phyloP scores from a whole-genome alignment of 495 filamentous ascomycete genomes.

The Tetracladium marchalianum region DNA sequence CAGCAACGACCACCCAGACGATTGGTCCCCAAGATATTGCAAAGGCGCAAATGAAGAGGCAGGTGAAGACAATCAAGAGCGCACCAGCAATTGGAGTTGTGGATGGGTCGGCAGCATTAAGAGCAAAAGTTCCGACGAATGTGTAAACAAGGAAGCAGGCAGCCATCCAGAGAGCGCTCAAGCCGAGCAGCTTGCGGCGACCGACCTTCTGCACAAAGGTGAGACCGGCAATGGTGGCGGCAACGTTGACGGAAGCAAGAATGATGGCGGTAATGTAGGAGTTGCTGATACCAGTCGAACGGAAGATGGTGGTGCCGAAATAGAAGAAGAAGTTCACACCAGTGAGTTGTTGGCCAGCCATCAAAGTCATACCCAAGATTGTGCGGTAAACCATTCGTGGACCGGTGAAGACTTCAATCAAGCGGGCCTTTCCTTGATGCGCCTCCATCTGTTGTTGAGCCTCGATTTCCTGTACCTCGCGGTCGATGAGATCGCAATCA shows the following conservation, averaged over 20 bases:
- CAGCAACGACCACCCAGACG: conserved; percentile 63
- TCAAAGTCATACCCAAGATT: conserved; percentile 53
- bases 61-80: conserved; percentile 67
- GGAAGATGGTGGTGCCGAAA: conserved; percentile 67
- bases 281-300: conserved; percentile 55
- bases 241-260: conserved; percentile 64
- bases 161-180: conserved; percentile 59
- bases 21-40: conserved; percentile 76
- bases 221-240: conserved; percentile 60
- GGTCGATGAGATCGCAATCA: conserved; percentile 51
- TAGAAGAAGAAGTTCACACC: conserved; percentile 80
- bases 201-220: conserved; percentile 64
- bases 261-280: conserved; percentile 67
- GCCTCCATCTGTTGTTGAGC: conserved; percentile 37
- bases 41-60: conserved; percentile 52
- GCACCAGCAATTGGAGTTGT: conserved; percentile 44
- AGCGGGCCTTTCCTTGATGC: conserved; percentile 24
- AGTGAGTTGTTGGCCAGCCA: conserved; percentile 59
- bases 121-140: conserved; percentile 51
- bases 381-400: conserved; percentile 62
- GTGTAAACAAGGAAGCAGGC: conserved; percentile 54
- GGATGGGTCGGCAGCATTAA: conserved; percentile 32
- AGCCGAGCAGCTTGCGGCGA: conserved; percentile 55
- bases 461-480: conserved; percentile 67
- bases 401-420: conserved; percentile 16